These are phyloP conservation scores for Zelonia costaricensis DNA, from an alignment of 208 protist species.

Conservation along the genomic window DNA sequence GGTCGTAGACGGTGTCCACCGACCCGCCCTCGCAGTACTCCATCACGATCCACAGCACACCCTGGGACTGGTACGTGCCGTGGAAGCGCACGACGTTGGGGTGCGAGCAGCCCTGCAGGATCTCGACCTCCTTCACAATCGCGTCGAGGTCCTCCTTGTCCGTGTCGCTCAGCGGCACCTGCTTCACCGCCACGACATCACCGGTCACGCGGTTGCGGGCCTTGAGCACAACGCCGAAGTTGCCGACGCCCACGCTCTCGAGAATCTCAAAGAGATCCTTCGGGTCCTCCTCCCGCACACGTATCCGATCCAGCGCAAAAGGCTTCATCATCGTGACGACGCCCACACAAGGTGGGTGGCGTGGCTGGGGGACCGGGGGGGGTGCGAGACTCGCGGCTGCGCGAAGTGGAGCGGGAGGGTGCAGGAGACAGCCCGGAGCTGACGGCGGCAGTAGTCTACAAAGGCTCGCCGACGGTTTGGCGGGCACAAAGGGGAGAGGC, in stretches of 20 bases:
- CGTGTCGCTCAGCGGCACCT: constrained; percentile 82
- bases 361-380: no score
- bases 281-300: constrained; percentile 70
- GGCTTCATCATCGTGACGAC: constrained; percentile 21
- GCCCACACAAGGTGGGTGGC: background rate
- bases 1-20: constrained; percentile 85
- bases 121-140: constrained; percentile 85
- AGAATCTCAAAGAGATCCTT: constrained; percentile 83
- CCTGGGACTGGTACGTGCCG: constrained; percentile 83
- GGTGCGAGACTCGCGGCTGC: no score
- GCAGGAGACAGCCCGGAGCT: no score
- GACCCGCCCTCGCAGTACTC: constrained; percentile 94
- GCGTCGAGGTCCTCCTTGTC: constrained; percentile 66
- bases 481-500: no score
- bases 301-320: constrained; percentile 54
- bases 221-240: constrained; percentile 98
- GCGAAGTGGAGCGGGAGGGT: no score
- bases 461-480: no score
- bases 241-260: constrained; percentile 90
- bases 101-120: constrained; percentile 82
- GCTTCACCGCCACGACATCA: constrained; percentile 89
- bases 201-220: constrained; percentile 78
- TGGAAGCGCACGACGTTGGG: constrained; percentile 91
- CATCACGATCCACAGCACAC: constrained; percentile 92
- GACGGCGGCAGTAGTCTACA: no score